A percentile compares a stretch with the other conserved stretches of the same genome.
Evolutionary conservation across 2,329 filamentous ascomycete species (phyloP).

Genomic region (Xylaria sp.): DNA sequence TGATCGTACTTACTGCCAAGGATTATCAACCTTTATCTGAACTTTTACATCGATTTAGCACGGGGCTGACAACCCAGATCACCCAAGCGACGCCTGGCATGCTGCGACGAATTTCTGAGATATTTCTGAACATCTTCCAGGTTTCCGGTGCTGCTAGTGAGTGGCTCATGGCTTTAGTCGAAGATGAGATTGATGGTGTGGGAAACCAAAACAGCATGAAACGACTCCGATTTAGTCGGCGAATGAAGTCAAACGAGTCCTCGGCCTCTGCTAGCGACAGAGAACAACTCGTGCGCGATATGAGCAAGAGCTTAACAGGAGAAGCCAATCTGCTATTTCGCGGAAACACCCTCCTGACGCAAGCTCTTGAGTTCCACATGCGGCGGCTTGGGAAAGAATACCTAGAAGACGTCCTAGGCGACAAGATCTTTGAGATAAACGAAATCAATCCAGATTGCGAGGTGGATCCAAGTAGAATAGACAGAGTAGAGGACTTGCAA

Average conservation of each 20-base stretch:
- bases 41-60: constrained; percentile 84
- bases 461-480: constrained; percentile 87
- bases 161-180: constrained; percentile 92
- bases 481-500: constrained; percentile 74
- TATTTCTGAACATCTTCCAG: constrained; percentile 93
- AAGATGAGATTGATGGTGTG: constrained; percentile 96
- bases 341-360: constrained; percentile 93
- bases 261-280: constrained; percentile 71
- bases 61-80: constrained; percentile 86
- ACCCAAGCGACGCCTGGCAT: constrained; percentile 81
- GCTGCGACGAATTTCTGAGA: constrained; percentile 83
- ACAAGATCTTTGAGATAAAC: constrained; percentile 89
- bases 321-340: constrained; percentile 96
- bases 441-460: constrained; percentile 92
- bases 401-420: constrained; percentile 84
- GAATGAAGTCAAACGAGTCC: constrained; percentile 77
- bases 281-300: constrained; percentile 78
- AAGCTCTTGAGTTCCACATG: constrained; percentile 96
- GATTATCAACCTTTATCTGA: constrained; percentile 88
- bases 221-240: constrained; percentile 76
- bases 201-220: constrained; percentile 82
- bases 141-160: constrained; percentile 85
- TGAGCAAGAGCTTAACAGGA: constrained; percentile 80
- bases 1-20: constrained; percentile 85
- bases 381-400: constrained; percentile 92